Base-by-base conservation (phyloP, 2,329 filamentous ascomycete species). In the Pestalotiopsis sp. region DNA sequence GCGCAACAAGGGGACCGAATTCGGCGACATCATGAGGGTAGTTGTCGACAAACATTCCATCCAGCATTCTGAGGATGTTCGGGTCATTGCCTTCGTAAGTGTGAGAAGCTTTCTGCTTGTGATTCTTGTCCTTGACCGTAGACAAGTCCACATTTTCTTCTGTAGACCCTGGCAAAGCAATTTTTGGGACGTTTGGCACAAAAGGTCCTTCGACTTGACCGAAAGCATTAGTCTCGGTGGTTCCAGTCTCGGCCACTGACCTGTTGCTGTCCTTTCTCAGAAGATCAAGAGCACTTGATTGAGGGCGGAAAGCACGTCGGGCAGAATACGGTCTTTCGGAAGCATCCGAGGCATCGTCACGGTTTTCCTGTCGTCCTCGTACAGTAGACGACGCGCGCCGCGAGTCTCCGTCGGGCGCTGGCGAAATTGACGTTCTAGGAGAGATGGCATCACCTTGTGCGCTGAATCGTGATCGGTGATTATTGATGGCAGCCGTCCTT, bases 31-130 rank as follows among this genome's bases (percentile, higher is more conserved):
- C 89, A 65, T 88, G 88, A 10, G 89, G 88, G 71, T 89, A 91
- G 71, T 91, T 91, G 68, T 92, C 88, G 30, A 89, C 85, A 75
- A 95, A 98, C 81, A 98, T 94, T 4, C 92, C 89, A 76, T 98
- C 93, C 3, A 99, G 80, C 86, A 92, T 90, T 74, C 86, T 86
- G 61, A 92, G 81, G 65, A 92, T 88, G 73, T 82, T 89, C 3
- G 90, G 89, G 69, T 92, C 89, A 67, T 92, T 94, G 1, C 96
- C 96, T 58, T 89, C 86, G 76, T 99, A 98, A 2, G 92, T 94
- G 79, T 98, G 95, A 55, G 89, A 90, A 3, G 88, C 86, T 68
- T 85, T 86, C 70, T 88, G 87, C 52, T 84, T 85, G 14, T 81
- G 78, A 3, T 77, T 78, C 3, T 80, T 72, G 38, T 78, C 76